These are phyloP conservation scores for Ceratocystis diversiconidia DNA, from an alignment of 2,329 filamentous ascomycete genomes.

Conservation along the genomic window DNA sequence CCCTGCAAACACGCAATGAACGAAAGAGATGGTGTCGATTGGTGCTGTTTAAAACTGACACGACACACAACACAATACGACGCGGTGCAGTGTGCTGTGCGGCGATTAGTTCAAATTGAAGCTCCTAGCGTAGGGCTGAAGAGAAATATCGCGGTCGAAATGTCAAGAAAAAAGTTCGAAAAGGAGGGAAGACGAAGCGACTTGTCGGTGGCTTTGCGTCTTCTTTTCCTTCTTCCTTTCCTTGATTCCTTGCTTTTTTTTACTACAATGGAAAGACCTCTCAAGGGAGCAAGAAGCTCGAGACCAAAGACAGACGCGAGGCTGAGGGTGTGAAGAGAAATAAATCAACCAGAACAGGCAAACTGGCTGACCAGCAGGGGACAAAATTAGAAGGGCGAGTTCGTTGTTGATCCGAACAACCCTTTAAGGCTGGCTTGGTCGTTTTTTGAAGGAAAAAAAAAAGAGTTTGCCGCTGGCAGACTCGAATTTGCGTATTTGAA, in stretches of 20 bases:
- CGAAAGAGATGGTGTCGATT: background rate
- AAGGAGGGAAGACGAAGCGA: background rate
- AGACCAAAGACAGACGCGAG: background rate
- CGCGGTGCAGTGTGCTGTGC: background rate
- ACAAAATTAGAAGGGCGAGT: background rate
- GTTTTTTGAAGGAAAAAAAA: background rate
- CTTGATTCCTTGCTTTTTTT: background rate
- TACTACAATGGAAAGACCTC: background rate
- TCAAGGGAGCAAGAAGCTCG: background rate
- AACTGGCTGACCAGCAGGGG: background rate
- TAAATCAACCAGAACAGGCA: background rate
- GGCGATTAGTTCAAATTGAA: background rate
- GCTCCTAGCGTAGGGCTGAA: background rate
- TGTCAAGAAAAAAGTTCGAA: background rate
- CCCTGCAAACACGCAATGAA: background rate
- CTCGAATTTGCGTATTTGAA: background rate
- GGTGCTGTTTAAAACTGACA: background rate
- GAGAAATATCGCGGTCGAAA: background rate
- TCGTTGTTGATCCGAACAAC: background rate
- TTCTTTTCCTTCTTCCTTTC: background rate
- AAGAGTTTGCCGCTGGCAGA: background rate
- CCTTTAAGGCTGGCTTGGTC: background rate
- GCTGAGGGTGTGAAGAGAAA: background rate
- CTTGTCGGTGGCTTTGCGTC: background rate
- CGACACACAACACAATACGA: background rate